These are phyloP conservation scores for Globisporangium paddicum DNA, from an alignment of 352 stramenopile species.

Conservation along the genomic window DNA sequence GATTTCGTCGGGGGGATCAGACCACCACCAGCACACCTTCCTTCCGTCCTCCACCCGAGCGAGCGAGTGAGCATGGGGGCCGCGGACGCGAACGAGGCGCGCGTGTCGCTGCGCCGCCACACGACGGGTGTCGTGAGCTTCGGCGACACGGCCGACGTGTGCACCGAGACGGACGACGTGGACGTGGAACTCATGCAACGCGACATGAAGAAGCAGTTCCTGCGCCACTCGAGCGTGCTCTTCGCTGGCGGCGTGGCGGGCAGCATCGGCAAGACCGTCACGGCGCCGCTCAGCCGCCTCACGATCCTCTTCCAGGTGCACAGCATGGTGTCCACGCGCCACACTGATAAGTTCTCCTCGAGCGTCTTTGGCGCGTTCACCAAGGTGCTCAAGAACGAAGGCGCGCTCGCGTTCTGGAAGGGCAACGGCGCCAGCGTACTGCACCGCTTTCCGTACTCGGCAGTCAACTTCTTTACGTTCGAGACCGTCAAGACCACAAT, in stretches of 20 bases:
- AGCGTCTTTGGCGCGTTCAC: constrained; percentile 72
- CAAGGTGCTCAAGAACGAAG: constrained; percentile 93
- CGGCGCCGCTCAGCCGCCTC: constrained; percentile 91
- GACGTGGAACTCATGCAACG: constrained; percentile 69
- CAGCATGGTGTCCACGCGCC: constrained; percentile 90
- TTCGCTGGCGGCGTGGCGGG: constrained; percentile 92
- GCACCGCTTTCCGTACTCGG: constrained; percentile 96
- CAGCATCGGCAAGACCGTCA: constrained; percentile 94
- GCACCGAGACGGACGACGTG: constrained; percentile 76
- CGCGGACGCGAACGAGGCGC: constrained; percentile 16
- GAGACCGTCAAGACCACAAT: constrained; percentile 87
- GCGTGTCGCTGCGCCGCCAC: constrained; percentile 62
- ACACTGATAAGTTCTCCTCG: constrained; percentile 80
- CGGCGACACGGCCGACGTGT: constrained; percentile 68
- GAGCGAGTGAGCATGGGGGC: constrained; percentile 9
- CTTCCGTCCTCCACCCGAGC: background rate
- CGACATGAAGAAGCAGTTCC: constrained; percentile 63
- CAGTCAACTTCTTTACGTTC: constrained; percentile 97
- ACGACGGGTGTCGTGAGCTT: constrained; percentile 81
- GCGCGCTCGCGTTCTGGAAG: constrained; percentile 92
- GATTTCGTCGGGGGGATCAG: constrained; percentile 2
- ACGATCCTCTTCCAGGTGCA: constrained; percentile 97
- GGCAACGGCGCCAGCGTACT: constrained; percentile 95
- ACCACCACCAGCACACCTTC: background rate
- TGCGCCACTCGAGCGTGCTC: constrained; percentile 75